phyloP scores from a whole-genome alignment of 2,329 filamentous ascomycete genomes.

The Penicillium sp. region DNA sequence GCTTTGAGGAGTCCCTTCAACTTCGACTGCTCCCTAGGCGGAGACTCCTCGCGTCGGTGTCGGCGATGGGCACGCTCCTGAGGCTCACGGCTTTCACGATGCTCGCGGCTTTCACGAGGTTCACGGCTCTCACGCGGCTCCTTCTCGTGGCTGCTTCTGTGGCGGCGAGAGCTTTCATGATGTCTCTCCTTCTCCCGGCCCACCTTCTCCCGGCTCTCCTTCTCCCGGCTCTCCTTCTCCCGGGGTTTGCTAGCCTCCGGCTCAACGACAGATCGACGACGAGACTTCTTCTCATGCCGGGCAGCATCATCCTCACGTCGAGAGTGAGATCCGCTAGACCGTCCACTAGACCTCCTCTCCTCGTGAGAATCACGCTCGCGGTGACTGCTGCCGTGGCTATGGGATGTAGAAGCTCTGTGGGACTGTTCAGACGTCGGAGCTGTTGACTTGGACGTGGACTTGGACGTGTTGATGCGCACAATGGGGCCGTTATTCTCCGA shows the following conservation, averaged over 20 bases:
- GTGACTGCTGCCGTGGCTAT: conserved; percentile 25
- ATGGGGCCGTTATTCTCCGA: conserved; percentile 40
- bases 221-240: conserved; percentile 15
- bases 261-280: conserved; percentile 21
- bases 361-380: conserved; percentile 21
- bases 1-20: conserved; percentile 31
- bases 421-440: conserved; percentile 29
- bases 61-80: conserved; percentile 20
- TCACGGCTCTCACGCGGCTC: conserved; percentile 12
- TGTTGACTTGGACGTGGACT: conserved; percentile 23
- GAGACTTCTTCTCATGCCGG: conserved; percentile 22
- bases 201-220: conserved; percentile 20
- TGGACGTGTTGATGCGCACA: conserved; percentile 33
- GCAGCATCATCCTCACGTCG: conserved; percentile 29
- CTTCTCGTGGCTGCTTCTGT: conserved; percentile 18
- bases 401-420: conserved; percentile 31
- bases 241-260: conserved; percentile 16
- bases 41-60: conserved; percentile 28
- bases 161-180: conserved; percentile 21
- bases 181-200: conserved; percentile 19
- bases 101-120: background rate
- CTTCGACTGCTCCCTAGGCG: conserved; percentile 26
- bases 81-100: background rate
- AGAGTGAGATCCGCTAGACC: conserved; percentile 25
- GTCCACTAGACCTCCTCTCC: conserved; percentile 22